phyloP scores from a whole-genome alignment of 495 filamentous ascomycete genomes.

The Baudoinia panamericana region DNA sequence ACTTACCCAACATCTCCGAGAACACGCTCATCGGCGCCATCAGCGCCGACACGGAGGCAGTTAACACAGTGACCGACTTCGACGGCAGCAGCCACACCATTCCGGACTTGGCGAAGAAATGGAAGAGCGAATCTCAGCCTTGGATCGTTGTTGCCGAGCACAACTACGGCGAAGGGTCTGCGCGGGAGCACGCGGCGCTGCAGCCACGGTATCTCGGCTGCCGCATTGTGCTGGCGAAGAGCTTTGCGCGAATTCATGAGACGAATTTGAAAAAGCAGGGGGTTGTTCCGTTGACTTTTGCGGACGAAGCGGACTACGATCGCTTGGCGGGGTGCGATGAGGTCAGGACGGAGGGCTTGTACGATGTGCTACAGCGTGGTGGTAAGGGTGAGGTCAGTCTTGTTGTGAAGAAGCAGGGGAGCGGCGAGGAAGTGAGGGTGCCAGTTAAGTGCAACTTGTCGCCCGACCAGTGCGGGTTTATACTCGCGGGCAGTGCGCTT shows the following conservation, averaged over 20 bases:
- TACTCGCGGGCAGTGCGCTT: constrained; percentile 85
- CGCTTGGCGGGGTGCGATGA: constrained; percentile 65
- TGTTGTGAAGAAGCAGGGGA: constrained; percentile 46
- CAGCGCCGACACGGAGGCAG: constrained; percentile 82
- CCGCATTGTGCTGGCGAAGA: constrained; percentile 75
- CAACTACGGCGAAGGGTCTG: constrained; percentile 96
- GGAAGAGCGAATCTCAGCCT: constrained; percentile 54
- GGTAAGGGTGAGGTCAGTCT: constrained; percentile 58
- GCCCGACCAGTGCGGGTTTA: constrained; percentile 76
- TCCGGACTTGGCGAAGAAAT: constrained; percentile 70
- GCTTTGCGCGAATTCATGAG: constrained; percentile 94
- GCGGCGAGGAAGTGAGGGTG: constrained; percentile 47
- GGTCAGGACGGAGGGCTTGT: constrained; percentile 67
- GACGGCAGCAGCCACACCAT: constrained; percentile 52
- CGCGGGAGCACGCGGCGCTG: constrained; percentile 90
- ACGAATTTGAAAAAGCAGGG: constrained; percentile 99
- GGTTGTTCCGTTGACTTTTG: constrained; percentile 84
- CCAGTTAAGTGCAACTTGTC: constrained; percentile 66
- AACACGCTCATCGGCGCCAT: constrained; percentile 93
- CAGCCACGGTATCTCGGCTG: constrained; percentile 90
- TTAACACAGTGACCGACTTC: constrained; percentile 81
- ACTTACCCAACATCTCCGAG: constrained; percentile 89
- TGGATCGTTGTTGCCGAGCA: constrained; percentile 95
- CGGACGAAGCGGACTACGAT: constrained; percentile 76
- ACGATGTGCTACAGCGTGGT: constrained; percentile 63